Percentiles rank a stretch among this genome's conserved stretches.
Conservation (phyloP, 805 yeast genomes). For the Metschnikowia drakensbergensis region DNA sequence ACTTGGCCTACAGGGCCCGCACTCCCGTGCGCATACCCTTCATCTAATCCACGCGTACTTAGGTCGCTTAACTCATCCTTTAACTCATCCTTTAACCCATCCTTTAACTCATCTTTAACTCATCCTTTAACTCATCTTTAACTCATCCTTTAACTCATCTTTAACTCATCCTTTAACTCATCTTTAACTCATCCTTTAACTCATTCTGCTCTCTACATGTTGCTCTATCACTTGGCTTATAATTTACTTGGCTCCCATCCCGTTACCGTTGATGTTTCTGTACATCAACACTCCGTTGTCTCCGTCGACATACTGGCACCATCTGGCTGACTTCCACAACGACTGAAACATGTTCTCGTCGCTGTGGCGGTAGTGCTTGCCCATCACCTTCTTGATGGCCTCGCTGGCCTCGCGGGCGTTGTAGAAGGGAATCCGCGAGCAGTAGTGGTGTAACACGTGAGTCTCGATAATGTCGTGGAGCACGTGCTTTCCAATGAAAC, state of each 20-base stretch:
- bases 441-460: constrained; percentile 83
- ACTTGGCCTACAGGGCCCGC: constrained; percentile 45
- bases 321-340: constrained; percentile 60
- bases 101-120: background rate
- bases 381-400: constrained; percentile 81
- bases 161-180: background rate
- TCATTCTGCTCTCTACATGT: too few relatives aligned
- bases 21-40: constrained; percentile 68
- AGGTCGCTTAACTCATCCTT: background rate
- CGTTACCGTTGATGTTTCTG: constrained; percentile 53
- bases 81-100: background rate
- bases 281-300: constrained; percentile 57
- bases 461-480: constrained; percentile 91
- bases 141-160: background rate
- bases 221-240: background rate
- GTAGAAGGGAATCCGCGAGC: constrained; percentile 82
- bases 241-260: constrained; percentile 13
- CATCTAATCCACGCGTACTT: constrained; percentile 9
- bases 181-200: background rate
- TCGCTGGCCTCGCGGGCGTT: constrained; percentile 77
- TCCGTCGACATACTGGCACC: constrained; percentile 73
- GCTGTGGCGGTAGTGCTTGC: constrained; percentile 64
- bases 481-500: constrained; percentile 70
- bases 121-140: background rate
- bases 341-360: constrained; percentile 72